Percentiles rank a stretch among this genome's conserved stretches.
Evolutionary conservation across 305 asterid species (phyloP).

Genomic region (Plantago rigida): DNA sequence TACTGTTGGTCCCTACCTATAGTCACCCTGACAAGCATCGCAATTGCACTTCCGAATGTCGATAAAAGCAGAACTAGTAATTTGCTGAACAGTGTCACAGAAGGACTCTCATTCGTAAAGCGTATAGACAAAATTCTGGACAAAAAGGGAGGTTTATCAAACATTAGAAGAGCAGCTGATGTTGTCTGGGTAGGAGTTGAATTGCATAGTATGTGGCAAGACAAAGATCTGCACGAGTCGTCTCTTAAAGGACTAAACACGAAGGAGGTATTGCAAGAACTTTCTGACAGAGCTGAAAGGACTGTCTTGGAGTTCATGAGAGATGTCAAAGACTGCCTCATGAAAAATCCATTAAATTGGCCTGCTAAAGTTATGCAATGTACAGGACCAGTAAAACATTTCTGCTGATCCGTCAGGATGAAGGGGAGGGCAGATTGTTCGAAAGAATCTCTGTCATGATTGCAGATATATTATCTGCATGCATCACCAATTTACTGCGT

Average conservation of each 20-base stretch:
- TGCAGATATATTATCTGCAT: constrained; percentile 37
- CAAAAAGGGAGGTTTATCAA: constrained; percentile 18
- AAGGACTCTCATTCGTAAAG: constrained; percentile 30
- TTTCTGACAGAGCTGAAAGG: constrained; percentile 26
- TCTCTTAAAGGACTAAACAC: constrained; percentile 11
- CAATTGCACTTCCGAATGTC: constrained; percentile 33
- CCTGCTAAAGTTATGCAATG: constrained; percentile 34
- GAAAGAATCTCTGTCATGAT: constrained; percentile 26
- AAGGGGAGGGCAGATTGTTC: constrained; percentile 30
- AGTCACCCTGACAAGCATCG: constrained; percentile 38
- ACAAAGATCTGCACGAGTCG: constrained; percentile 28
- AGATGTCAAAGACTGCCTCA: constrained; percentile 14
- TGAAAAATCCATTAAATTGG: constrained; percentile 34
- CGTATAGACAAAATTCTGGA: constrained; percentile 29
- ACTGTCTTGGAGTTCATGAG: constrained; percentile 28
- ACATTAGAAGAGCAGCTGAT: constrained; percentile 31
- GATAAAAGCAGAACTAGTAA: constrained; percentile 1
- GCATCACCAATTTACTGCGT: constrained; percentile 31
- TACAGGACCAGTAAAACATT: constrained; percentile 28
- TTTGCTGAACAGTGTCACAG: constrained; percentile 24
- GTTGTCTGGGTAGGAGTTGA: constrained; percentile 34
- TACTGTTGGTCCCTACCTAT: constrained; percentile 38
- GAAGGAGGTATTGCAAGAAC: constrained; percentile 22
- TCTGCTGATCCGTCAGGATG: constrained; percentile 5
- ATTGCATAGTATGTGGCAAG: constrained; percentile 33